phyloP scores from a whole-genome alignment of 805 yeast genomes.

The Wickerhamiella qilinensis region DNA sequence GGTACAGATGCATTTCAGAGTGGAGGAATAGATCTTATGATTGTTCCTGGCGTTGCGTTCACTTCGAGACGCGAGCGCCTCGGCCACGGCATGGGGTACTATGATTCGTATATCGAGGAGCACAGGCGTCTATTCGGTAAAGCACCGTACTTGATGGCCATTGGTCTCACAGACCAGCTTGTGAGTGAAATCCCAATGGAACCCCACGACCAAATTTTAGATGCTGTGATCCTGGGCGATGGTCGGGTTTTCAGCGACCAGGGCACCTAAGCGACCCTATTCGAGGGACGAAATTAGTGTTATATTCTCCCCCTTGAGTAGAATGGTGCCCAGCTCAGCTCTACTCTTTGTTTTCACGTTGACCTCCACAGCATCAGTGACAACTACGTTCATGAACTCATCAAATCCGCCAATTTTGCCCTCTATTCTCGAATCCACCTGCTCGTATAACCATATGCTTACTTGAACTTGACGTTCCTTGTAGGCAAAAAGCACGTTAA shows the following conservation, averaged over 20 bases:
- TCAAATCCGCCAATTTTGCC: constrained; percentile 84
- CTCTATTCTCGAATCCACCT: constrained; percentile 55
- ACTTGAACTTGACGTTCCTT: constrained; percentile 71
- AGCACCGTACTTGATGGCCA: constrained; percentile 30
- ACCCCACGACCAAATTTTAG: constrained; percentile 44
- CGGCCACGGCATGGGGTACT: constrained; percentile 91
- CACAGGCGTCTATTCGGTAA: constrained; percentile 3
- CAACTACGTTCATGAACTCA: constrained; percentile 82
- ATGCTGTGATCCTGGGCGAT: constrained; percentile 34
- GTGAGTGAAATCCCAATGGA: constrained; percentile 39
- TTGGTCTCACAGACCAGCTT: constrained; percentile 51
- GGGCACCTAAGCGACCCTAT: constrained; percentile 1
- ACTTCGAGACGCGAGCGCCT: constrained; percentile 36
- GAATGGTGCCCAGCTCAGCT: constrained; percentile 35
- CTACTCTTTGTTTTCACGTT: constrained; percentile 33
- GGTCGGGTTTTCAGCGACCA: constrained; percentile 8
- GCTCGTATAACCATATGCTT: constrained; percentile 81
- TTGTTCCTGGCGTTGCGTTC: constrained; percentile 82
- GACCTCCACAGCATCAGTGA: constrained; percentile 50
- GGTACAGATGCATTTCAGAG: constrained; percentile 13
- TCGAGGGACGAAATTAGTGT: constrained; percentile 40
- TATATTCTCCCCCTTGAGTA: constrained; percentile 88
- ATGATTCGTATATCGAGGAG: constrained; percentile 57
- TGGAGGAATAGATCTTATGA: constrained; percentile 46
- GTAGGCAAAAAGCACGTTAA: constrained; percentile 74